Evolutionary conservation across 2,329 filamentous ascomycete genomes (phyloP), one percentile per base, ranked within the genome.

Genomic region (Cryphonectria japonica): DNA sequence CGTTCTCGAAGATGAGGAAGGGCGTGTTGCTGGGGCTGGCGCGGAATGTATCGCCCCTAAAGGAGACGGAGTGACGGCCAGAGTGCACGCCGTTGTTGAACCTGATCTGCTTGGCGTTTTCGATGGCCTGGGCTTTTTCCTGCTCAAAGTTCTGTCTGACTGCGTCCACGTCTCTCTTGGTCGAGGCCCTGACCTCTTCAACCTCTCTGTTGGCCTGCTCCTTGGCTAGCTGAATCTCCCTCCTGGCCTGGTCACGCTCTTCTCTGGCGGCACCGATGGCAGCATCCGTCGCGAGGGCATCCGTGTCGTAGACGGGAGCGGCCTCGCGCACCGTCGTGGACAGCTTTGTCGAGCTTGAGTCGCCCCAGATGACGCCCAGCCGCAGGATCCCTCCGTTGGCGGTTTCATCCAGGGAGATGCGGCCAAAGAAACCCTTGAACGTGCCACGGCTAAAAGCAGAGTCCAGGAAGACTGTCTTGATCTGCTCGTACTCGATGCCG

Each of bases 391-490:
- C 61, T 11, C 39, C 37, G 39, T 41, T 26, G 34, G 61, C 16
- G 34, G 61, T 29, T 13, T 64, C 37, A 13, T 41, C 61, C 37
- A 64, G 14, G 22, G 26, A 29, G 34, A 64, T 26, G 6, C 37
- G 34, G n/a, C 61, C 61, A 26, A 64, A 64, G 61, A 64, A 64
- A n/a, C 61, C 61, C 39, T 64, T 64, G 39, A 46, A 64, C 13
- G 61, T 32, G 39, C 61, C 61, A n/a, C 41, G 11, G 61, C 61
- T 46, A 5, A 43, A 64, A 7, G 37, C 61, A 1, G 61, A 64
- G n/a, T 64, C 61, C 8, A 39, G 26, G n/a, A 46, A 64, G 22
- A 64, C 22, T 13, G 61, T 64, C 19, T 64, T 39, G 37, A 64
- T 26, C 3, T 46, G 8, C 61, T 64, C 61, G n/a, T 64, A 64